These are phyloP conservation scores for Aspergillus sclerotioniger DNA, from an alignment of 495 filamentous ascomycete genomes.

Conservation along the genomic window DNA sequence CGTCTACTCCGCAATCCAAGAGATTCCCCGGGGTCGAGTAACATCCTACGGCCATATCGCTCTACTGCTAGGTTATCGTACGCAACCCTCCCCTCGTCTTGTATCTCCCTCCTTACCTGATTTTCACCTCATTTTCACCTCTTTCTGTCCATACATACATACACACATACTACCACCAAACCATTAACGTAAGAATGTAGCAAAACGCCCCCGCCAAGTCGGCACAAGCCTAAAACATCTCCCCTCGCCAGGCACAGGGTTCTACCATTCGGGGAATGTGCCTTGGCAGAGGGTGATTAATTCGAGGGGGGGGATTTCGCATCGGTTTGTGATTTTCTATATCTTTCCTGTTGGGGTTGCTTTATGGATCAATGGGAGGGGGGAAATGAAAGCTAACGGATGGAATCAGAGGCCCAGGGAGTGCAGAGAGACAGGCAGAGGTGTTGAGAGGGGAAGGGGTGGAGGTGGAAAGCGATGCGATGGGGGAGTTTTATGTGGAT, in stretches of 20 bases:
- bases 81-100: too few relatives aligned
- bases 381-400: slow-evolving; percentile 14
- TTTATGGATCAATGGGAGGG: not conserved
- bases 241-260: slow-evolving; percentile 42
- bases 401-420: slow-evolving; percentile 59
- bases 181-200: slow-evolving; percentile 37
- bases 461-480: slow-evolving; percentile 56
- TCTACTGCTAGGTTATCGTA: slow-evolving; percentile 74
- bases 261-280: slow-evolving; percentile 72
- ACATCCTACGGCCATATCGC: slow-evolving; percentile 92
- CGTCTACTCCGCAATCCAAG: slow-evolving; percentile 79
- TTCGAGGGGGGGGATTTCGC: slow-evolving; percentile 78
- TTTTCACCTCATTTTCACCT: not conserved
- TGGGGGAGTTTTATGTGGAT: slow-evolving; percentile 71
- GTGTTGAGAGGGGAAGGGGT: slow-evolving; percentile 69
- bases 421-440: slow-evolving; percentile 65
- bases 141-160: not conserved
- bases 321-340: slow-evolving; percentile 71
- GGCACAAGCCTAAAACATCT: slow-evolving; percentile 87
- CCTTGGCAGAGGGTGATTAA: slow-evolving; percentile 96
- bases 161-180: not conserved
- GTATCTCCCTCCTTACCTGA: too few relatives aligned
- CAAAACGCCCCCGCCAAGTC: slow-evolving; percentile 75
- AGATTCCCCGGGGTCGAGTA: slow-evolving; percentile 79
- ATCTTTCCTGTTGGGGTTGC: slow-evolving; percentile 3